A percentile compares a stretch with the other conserved stretches of the same genome.
These are phyloP conservation scores for Solanum neorickii DNA, from an alignment of 257 asterid genomes.

Conservation along the genomic window DNA sequence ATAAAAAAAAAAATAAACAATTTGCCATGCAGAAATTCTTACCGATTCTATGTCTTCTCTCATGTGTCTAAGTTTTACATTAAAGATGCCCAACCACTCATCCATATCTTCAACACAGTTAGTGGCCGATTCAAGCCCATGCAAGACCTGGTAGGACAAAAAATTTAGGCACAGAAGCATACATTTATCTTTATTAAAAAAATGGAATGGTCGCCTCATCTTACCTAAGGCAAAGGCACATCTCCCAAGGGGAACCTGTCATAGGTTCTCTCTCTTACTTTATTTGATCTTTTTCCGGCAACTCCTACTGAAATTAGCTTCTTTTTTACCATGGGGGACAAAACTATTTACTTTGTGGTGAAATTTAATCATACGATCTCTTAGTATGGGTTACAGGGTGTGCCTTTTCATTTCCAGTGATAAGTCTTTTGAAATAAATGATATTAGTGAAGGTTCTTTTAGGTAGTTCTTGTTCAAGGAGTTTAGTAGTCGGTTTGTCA, in stretches of 20 bases:
- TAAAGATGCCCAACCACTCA: constrained; percentile 94
- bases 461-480: too few species aligned
- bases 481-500: too few species aligned
- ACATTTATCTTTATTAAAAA: not conserved
- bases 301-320: too few species aligned
- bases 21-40: constrained; percentile 9
- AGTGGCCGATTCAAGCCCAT: constrained; percentile 69
- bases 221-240: not conserved
- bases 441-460: too few species aligned
- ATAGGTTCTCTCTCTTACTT: too few species aligned
- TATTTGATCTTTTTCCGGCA: too few species aligned
- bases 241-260: too few species aligned
- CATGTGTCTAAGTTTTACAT: constrained; percentile 95
- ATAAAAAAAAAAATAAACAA: not conserved
- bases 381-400: not conserved
- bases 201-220: not conserved
- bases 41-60: constrained; percentile 99
- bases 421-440: too few species aligned
- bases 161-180: not conserved
- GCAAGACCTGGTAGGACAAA: constrained; percentile 62
- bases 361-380: not conserved
- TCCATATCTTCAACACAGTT: constrained; percentile 97
- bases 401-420: too few species aligned
- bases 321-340: too few species aligned
- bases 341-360: too few species aligned